Evolutionary conservation across 2,329 filamentous ascomycete species (phyloP).

Genomic region (Aureobasidium sp.): DNA sequence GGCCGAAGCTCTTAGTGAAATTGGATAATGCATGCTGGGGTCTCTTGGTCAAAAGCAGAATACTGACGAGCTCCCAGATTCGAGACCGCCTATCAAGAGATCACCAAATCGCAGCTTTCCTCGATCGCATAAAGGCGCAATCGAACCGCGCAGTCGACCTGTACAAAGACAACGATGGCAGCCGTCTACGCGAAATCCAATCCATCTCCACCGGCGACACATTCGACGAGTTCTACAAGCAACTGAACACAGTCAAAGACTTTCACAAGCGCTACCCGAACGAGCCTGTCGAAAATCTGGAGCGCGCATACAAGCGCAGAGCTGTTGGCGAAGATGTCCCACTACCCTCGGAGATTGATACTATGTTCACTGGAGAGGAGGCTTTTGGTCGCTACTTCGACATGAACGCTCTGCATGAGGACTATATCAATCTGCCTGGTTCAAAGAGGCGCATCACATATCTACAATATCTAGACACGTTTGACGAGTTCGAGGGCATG

Average conservation of each 20-base stretch:
- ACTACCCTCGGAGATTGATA: conserved; percentile 77
- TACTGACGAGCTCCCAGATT: conserved; percentile 61
- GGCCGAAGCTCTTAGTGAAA: not conserved
- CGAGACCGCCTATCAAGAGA: conserved; percentile 91
- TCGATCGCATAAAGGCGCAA: conserved; percentile 89
- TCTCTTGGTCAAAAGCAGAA: not conserved
- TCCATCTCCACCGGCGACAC: conserved; percentile 86
- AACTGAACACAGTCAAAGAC: conserved; percentile 81
- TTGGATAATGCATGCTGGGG: not conserved
- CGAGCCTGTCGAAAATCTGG: conserved; percentile 94
- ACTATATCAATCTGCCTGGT: conserved; percentile 89
- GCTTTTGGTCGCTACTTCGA: conserved; percentile 95
- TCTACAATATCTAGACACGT: conserved; percentile 91
- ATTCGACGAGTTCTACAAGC: conserved; percentile 92
- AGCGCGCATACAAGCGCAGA: conserved; percentile 86
- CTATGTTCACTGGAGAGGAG: conserved; percentile 97
- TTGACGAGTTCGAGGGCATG: conserved; percentile 87
- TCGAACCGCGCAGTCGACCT: conserved; percentile 83
- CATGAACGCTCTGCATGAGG: conserved; percentile 83
- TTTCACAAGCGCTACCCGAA: conserved; percentile 95
- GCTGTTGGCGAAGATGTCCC: conserved; percentile 66
- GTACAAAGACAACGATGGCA: conserved; percentile 81
- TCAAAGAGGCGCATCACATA: conserved; percentile 85
- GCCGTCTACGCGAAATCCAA: conserved; percentile 82
- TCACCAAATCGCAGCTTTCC: conserved; percentile 89